These are phyloP conservation scores for Calendula officinalis DNA, from an alignment of 129 eudicot genomes.

Conservation along the genomic window DNA sequence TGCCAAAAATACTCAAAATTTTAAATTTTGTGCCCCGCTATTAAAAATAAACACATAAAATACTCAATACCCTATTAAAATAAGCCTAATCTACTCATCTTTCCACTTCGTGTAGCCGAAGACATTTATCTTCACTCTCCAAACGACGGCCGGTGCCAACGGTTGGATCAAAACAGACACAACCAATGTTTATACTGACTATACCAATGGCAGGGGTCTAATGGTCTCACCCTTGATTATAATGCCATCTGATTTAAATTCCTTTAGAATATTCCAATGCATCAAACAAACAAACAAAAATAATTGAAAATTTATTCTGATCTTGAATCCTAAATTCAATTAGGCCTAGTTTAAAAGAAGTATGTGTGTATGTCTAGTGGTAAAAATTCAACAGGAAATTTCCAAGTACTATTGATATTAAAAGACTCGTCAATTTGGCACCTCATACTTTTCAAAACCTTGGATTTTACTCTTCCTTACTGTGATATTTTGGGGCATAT, in stretches of 20 bases:
- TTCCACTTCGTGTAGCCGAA: too few relatives aligned
- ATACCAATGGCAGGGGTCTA: too few relatives aligned
- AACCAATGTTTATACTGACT: too few relatives aligned
- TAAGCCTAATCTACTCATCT: too few relatives aligned
- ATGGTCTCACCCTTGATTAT: background rate
- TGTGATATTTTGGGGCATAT: too few relatives aligned
- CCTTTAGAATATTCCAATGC: background rate
- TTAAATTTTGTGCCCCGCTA: too few relatives aligned
- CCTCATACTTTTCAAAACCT: background rate
- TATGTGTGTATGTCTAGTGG: background rate
- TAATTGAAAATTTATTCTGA: background rate
- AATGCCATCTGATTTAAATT: background rate
- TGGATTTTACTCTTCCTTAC: background rate
- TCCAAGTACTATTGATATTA: background rate
- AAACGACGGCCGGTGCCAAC: too few relatives aligned
- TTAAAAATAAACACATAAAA: too few relatives aligned
- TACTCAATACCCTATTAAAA: too few relatives aligned
- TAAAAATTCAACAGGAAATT: background rate
- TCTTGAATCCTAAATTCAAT: background rate
- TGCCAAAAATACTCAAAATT: too few relatives aligned
- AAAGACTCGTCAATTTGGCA: conserved; percentile 10
- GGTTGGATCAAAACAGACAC: too few relatives aligned
- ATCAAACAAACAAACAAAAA: background rate
- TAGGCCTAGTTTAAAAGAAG: background rate
- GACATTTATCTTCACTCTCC: too few relatives aligned